Percentiles rank a stretch among this genome's conserved stretches.
phyloP scores from a whole-genome alignment of 352 stramenopile species.

The Pythium dissimile region DNA sequence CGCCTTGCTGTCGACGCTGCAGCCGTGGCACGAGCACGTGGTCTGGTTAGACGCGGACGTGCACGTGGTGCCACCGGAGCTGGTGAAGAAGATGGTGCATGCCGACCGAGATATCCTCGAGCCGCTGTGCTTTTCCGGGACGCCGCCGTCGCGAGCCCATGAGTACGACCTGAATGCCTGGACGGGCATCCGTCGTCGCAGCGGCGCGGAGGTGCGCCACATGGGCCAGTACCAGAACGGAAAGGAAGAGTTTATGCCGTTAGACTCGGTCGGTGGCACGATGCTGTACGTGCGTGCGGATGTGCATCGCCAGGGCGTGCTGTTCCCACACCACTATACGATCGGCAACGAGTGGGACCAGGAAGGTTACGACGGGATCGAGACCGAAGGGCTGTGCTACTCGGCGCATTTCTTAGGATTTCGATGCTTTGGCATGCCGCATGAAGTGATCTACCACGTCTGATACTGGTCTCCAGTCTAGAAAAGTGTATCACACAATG shows the following conservation, averaged over 20 bases:
- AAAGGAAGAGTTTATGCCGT: constrained; percentile 14
- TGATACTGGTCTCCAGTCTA: too few species aligned
- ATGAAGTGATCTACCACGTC: constrained; percentile 15
- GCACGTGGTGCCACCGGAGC: constrained; percentile 17
- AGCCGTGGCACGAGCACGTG: constrained; percentile 36
- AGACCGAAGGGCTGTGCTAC: constrained; percentile 56
- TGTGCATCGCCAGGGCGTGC: constrained; percentile 43
- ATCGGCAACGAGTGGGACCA: constrained; percentile 41
- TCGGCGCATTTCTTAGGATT: constrained; percentile 42
- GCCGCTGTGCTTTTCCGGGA: constrained; percentile 16
- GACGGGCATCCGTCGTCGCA: constrained; percentile 15
- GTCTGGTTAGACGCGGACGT: constrained; percentile 47
- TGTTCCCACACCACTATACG: constrained; percentile 41
- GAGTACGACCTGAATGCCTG: constrained; percentile 30
- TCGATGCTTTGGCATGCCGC: constrained; percentile 46
- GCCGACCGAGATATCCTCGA: constrained; percentile 22
- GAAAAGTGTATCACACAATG: background rate
- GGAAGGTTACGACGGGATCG: constrained; percentile 49
- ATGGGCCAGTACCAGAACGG: constrained; percentile 11
- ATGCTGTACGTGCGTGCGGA: constrained; percentile 49
- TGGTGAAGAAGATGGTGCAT: constrained; percentile 35
- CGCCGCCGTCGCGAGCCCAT: background rate
- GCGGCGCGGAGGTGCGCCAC: background rate
- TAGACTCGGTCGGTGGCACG: constrained; percentile 49
- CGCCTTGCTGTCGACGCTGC: constrained; percentile 28